These are phyloP conservation scores for Lupinus albus DNA, from an alignment of 306 rosid genomes.

Conservation along the genomic window DNA sequence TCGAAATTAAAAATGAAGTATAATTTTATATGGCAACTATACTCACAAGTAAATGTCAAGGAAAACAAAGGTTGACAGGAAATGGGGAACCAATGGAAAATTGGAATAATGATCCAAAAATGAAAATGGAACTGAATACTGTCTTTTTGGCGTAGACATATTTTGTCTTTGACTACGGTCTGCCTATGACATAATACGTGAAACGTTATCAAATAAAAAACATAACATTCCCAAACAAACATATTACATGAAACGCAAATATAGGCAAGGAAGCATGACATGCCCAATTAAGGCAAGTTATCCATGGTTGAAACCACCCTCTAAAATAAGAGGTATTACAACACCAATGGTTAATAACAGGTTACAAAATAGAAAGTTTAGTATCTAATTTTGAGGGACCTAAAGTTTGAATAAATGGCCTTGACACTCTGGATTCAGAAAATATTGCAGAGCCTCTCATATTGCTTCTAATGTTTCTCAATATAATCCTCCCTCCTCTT, in stretches of 20 bases:
- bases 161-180: conserved; percentile 3
- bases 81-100: not conserved
- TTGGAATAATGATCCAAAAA: not conserved
- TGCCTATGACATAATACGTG: conserved; percentile 4
- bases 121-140: not conserved
- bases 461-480: conserved; percentile 21
- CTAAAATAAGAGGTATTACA: conserved; percentile 37
- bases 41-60: not conserved
- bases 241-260: conserved; percentile 25
- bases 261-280: conserved; percentile 13
- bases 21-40: not conserved
- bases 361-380: not conserved
- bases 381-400: conserved; percentile 37
- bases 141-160: not conserved
- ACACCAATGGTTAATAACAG: not conserved
- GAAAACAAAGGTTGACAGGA: not conserved
- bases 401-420: conserved; percentile 2
- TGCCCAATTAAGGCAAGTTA: conserved; percentile 11
- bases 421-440: conserved; percentile 31
- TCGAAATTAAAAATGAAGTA: not conserved
- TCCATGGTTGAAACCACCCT: conserved; percentile 27
- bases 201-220: not conserved
- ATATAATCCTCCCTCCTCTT: conserved; percentile 31
- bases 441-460: conserved; percentile 40
- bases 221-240: not conserved